phyloP scores from a whole-genome alignment of 192 early-diverging fungal genomes.

The Rhizophagus prolifer region DNA sequence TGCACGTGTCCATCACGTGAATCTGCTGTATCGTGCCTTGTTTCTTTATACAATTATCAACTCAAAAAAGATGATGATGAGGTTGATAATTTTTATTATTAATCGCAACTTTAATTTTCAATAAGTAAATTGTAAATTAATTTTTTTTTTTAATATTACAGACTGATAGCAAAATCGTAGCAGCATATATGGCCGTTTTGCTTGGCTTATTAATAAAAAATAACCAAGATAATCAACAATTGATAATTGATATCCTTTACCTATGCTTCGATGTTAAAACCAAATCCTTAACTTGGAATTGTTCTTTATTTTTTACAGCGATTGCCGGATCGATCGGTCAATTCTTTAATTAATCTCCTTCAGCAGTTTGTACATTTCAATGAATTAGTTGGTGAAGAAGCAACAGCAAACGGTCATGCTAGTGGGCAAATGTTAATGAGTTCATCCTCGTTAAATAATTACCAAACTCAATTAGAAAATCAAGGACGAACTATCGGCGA shows the following conservation, averaged over 20 bases:
- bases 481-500: conserved; percentile 6
- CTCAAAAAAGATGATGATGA: conserved; percentile 1
- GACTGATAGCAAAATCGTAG: conserved; percentile 20
- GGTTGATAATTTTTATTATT: not conserved
- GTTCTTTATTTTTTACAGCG: not conserved
- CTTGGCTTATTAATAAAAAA: conserved; percentile 27
- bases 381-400: conserved; percentile 24
- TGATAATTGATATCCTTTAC: conserved; percentile 27
- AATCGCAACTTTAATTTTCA: not conserved
- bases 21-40: conserved; percentile 20
- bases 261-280: not conserved
- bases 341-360: conserved; percentile 17
- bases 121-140: not conserved
- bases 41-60: conserved; percentile 24
- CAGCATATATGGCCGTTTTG: conserved; percentile 22
- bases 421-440: conserved; percentile 15
- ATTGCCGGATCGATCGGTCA: conserved; percentile 16
- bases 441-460: not conserved
- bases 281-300: not conserved
- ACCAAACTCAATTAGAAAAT: not conserved
- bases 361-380: conserved; percentile 26
- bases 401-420: not conserved
- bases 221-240: conserved; percentile 7
- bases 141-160: not conserved
- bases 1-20: conserved; percentile 12